Evolutionary conservation across 140 eudicot genomes (phyloP).

Genomic region (Cichorium intybus): DNA sequence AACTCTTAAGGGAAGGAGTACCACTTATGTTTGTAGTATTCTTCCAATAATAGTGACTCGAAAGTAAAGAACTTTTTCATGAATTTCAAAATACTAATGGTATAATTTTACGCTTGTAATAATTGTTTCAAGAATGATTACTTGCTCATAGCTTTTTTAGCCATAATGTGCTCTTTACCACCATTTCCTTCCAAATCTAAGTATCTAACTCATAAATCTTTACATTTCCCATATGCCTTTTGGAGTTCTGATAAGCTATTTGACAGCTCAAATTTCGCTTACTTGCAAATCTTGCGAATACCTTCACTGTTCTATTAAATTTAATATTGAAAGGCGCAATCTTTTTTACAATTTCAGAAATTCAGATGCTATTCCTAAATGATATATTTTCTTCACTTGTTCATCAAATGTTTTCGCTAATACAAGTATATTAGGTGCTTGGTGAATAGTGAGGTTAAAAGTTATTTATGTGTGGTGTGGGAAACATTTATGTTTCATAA

Average conservation of each 20-base stretch:
- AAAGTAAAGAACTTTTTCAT: background rate
- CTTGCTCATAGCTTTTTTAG: background rate
- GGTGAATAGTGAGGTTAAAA: background rate
- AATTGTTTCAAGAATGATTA: background rate
- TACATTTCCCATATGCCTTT: no score
- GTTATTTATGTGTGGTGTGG: background rate
- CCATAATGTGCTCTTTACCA: background rate
- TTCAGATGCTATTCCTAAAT: background rate
- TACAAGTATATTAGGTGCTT: constrained; percentile 1
- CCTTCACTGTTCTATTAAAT: background rate
- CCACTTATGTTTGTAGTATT: constrained; percentile 5
- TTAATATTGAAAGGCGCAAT: background rate
- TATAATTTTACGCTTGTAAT: background rate
- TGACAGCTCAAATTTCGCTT: background rate
- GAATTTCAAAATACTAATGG: background rate
- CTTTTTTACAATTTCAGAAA: background rate
- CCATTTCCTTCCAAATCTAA: background rate
- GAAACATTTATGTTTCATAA: background rate
- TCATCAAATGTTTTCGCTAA: constrained; percentile 1
- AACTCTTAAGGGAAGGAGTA: background rate
- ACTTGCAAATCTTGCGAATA: constrained; percentile 2
- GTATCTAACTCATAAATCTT: no score
- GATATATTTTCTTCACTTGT: background rate
- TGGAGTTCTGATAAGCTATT: no score
- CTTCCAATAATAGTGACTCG: background rate